A percentile compares a stretch with the other conserved stretches of the same genome.
Evolutionary conservation across 2,329 filamentous ascomycete species (phyloP).

Genomic region (Coleophoma cylindrospora): DNA sequence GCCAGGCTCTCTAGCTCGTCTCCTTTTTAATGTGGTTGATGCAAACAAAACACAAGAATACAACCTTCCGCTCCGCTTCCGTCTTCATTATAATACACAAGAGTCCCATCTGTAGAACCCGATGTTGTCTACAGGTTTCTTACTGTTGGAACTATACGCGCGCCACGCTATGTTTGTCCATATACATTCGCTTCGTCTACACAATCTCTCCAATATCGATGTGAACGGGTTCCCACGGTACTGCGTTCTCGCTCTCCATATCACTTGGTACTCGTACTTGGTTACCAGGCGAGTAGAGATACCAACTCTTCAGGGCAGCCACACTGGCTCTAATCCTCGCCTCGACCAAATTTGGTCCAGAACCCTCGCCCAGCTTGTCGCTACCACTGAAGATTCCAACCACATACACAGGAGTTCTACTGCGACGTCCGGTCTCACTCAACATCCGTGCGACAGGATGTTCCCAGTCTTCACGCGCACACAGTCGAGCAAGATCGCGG

Average conservation of each 20-base stretch:
- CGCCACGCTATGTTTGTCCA: background rate
- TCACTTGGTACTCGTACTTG: slow-evolving; percentile 41
- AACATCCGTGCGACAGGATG: slow-evolving; percentile 80
- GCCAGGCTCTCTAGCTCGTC: too few species aligned
- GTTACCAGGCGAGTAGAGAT: slow-evolving; percentile 74
- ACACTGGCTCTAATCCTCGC: slow-evolving; percentile 78
- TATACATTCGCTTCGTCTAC: slow-evolving; percentile 8
- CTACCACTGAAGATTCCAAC: slow-evolving; percentile 90
- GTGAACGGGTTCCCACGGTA: slow-evolving; percentile 47
- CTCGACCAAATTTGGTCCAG: slow-evolving; percentile 70
- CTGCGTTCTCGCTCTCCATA: slow-evolving; percentile 30
- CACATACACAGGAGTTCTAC: slow-evolving; percentile 83
- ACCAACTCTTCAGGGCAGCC: slow-evolving; percentile 87
- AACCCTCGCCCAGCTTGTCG: slow-evolving; percentile 90
- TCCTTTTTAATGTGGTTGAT: too few species aligned
- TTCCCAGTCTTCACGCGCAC: slow-evolving; percentile 85
- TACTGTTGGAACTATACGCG: background rate
- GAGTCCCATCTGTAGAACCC: too few species aligned
- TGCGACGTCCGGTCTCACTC: slow-evolving; percentile 83
- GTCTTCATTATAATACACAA: too few species aligned
- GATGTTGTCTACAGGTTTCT: background rate
- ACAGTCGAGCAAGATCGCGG: slow-evolving; percentile 76
- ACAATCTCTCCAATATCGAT: slow-evolving; percentile 54
- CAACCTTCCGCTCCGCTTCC: too few species aligned
- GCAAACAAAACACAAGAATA: too few species aligned